Evolutionary conservation across 345 rosid species (phyloP).

Genomic region (Aegle marmelos): DNA sequence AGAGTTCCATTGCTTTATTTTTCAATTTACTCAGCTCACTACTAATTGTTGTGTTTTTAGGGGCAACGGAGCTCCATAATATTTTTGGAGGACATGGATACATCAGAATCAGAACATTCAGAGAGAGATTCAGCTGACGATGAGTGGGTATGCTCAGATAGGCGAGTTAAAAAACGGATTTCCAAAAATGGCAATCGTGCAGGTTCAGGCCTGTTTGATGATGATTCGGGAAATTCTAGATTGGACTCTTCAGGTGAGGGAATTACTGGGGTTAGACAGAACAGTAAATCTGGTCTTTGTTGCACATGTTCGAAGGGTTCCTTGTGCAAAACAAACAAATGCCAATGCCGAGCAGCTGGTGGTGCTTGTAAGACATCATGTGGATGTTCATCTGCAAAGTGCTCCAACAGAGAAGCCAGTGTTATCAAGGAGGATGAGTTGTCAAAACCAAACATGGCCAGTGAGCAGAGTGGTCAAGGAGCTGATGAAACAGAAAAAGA

Average conservation of each 20-base stretch:
- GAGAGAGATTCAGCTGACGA: slow-evolving; percentile 40
- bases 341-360: slow-evolving; percentile 67
- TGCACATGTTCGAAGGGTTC: slow-evolving; percentile 69
- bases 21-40: not conserved
- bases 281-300: slow-evolving; percentile 35
- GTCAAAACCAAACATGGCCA: slow-evolving; percentile 15
- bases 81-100: slow-evolving; percentile 81
- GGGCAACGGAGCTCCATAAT: slow-evolving; percentile 48
- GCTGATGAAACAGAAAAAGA: slow-evolving; percentile 37
- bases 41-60: slow-evolving; percentile 22
- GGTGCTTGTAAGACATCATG: slow-evolving; percentile 70
- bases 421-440: slow-evolving; percentile 19
- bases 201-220: slow-evolving; percentile 23
- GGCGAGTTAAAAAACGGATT: slow-evolving; percentile 32
- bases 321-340: slow-evolving; percentile 71
- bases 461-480: slow-evolving; percentile 26
- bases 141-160: slow-evolving; percentile 56
- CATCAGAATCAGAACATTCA: slow-evolving; percentile 67
- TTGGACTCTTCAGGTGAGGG: slow-evolving; percentile 31
- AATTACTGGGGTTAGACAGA: not conserved
- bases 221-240: slow-evolving; percentile 23
- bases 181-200: slow-evolving; percentile 38
- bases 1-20: not conserved
- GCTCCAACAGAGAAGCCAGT: slow-evolving; percentile 55
- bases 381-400: slow-evolving; percentile 53